Evolutionary conservation across 2,329 filamentous ascomycete genomes (phyloP), one percentile per base, ranked within the genome.

Genomic region (Aspergillus nomiae): DNA sequence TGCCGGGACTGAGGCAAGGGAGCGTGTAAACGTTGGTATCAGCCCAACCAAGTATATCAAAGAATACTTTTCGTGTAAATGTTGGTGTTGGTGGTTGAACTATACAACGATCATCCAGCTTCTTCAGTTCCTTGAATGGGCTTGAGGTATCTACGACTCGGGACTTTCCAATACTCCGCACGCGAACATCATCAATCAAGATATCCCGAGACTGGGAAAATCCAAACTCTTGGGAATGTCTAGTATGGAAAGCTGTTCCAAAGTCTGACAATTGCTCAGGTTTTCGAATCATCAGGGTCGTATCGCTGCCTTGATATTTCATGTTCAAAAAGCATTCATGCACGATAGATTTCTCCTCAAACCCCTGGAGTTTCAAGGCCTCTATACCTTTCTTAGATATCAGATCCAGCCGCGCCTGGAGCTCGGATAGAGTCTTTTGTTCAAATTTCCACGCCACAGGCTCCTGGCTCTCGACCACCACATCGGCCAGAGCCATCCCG

Each of bases 291-390:
- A 80, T 78, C 10, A 84, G 68, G 4, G 73, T 76, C 1, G 79
- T 81, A 60, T 83, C 80, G 16, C 77, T 81, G 24, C 81, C 81
- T 56, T 80, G 76, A 56, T 83, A 83, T 53, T 79, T 71, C 55
- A 83, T 69, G 38, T 78, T 78, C 2, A 83, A 71, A n/a, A 76
- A 79, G 28, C 77, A 72, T 24, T 79, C 74, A 12, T 73, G 66
- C 2, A 64, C 48, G 36, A 83, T 70, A 0, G 71, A 70, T 11
- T 75, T 68, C 1, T 67, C 55, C 0, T 70, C 62, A 21, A 82
- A 80, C 0, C 81, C 80, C 58, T 83, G 79, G 0, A 0, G 58
- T 60, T 0, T 66, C 36, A 5, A 78, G 65, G 0, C 67, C 63
- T 55, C 5, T 24, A 46, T 28, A 65, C 38, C 50, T 73, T 60